Conservation (phyloP, 345 rosid species). For the Kandelia obovata region DNA sequence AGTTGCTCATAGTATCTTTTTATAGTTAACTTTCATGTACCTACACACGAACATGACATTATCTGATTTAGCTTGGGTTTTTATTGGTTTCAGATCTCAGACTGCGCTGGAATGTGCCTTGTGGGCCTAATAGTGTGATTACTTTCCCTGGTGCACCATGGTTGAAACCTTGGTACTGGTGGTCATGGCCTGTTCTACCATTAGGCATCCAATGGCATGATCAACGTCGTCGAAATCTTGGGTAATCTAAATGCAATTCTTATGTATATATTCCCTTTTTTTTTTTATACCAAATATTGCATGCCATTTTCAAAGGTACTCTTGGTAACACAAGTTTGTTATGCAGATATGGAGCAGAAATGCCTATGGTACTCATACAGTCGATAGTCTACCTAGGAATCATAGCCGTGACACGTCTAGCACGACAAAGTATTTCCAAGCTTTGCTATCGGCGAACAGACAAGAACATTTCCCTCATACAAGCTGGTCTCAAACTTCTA, state of each 20-base stretch:
- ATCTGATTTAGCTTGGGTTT: background rate
- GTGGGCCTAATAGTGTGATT: conserved; percentile 90
- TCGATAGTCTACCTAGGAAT: conserved; percentile 61
- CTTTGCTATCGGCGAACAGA: conserved; percentile 68
- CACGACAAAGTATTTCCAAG: conserved; percentile 69
- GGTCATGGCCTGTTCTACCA: conserved; percentile 98
- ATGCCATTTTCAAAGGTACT: no score
- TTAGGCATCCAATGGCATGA: conserved; percentile 84
- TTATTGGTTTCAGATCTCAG: conserved; percentile 53
- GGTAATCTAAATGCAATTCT: conserved; percentile 31
- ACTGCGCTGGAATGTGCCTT: conserved; percentile 87
- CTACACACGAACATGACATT: background rate
- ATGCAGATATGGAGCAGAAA: conserved; percentile 65
- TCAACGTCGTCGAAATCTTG: conserved; percentile 61
- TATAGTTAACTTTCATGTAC: no score
- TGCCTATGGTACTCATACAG: conserved; percentile 67
- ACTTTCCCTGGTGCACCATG: conserved; percentile 94
- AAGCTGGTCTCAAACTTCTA: conserved; percentile 45
- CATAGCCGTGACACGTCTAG: conserved; percentile 58
- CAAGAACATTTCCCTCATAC: conserved; percentile 51
- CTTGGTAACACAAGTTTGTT: conserved; percentile 1
- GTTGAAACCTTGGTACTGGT: conserved; percentile 99
- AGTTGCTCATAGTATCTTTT: background rate
- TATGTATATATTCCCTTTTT: background rate
- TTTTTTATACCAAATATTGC: background rate